Evolutionary conservation across 2,329 filamentous ascomycete genomes (phyloP), one percentile per base, ranked within the genome.

Genomic region (Arthrobotrys entomopaga): DNA sequence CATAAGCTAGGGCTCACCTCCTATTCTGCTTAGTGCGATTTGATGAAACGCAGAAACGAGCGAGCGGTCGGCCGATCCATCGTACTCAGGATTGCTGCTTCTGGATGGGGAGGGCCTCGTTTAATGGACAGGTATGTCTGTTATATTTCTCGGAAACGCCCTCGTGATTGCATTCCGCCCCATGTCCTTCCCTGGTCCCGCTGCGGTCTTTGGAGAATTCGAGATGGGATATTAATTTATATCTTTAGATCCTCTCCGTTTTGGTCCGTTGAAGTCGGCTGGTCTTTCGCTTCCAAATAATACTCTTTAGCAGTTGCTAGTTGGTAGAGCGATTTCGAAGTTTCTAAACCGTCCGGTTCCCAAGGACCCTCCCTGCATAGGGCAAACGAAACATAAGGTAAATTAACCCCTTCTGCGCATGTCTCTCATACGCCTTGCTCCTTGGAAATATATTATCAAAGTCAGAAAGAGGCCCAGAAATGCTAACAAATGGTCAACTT

Each of bases 21-120:
- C 70, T 63, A 67, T 63, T 63, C 57, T 34, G 57, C 63, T 65
- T 67, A 61, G 57, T 63, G 43, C 52, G 52, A 42, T 57, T 66
- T 43, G 16, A 63, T 70, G 65, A 70, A 70, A 70, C 57, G 65
- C 50, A 70, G 65, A 61, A 70, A 50, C 58, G 50, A 52, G 38
- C 58, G 49, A 70, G 57, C 52, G 42, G 57, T 57, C 60, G 34
- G 59, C 34, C 61, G 61, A 63, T 66, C 61, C 63, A 66, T 60
- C 26, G 43, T 66, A 49, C 24, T 40, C 57, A 53, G 70, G 16
- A 61, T 50, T 57, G 42, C 58, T 53, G 50, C 66, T 59, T 43
- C 52, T 65, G 67, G 54, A 48, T 65, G 67, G 56, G 53, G 59
- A 60, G 60, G 67, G 43, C 29, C 46, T 54, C 20, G 53, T 49